Evolutionary conservation across 2,329 filamentous ascomycete genomes (phyloP).

Genomic region (Epichloe coenophiala): DNA sequence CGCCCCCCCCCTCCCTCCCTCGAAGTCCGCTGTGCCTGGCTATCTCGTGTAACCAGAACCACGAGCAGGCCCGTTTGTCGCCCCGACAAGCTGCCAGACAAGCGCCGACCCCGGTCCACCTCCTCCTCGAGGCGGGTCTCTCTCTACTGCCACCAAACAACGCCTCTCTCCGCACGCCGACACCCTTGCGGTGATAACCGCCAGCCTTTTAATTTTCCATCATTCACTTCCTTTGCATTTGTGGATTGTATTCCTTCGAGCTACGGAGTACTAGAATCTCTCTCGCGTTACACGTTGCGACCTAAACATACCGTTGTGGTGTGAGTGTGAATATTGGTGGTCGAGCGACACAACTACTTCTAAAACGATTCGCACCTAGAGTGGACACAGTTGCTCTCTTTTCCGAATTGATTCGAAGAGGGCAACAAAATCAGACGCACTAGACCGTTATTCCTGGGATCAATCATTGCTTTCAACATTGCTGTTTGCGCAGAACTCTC

Average conservation of each 20-base stretch:
- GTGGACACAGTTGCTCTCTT: background rate
- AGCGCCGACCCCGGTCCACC: conserved; percentile 6
- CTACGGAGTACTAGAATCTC: background rate
- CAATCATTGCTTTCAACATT: too few relatives aligned
- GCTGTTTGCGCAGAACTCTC: background rate
- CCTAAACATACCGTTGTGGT: conserved; percentile 17
- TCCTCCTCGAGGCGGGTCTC: conserved; percentile 3
- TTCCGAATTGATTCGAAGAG: background rate
- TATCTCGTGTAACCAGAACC: conserved; percentile 2
- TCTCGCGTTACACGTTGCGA: conserved; percentile 10
- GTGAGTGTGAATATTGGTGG: background rate
- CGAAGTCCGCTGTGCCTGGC: background rate
- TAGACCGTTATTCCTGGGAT: too few relatives aligned
- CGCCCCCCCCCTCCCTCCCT: background rate
- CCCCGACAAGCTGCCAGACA: conserved; percentile 2
- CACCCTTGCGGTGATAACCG: conserved; percentile 1
- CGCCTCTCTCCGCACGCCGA: conserved; percentile 2
- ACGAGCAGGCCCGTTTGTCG: conserved; percentile 1
- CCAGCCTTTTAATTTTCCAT: conserved; percentile 2
- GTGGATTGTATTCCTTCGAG: background rate
- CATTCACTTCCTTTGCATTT: conserved; percentile 9
- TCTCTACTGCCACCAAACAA: background rate
- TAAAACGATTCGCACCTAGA: background rate
- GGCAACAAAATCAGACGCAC: background rate
- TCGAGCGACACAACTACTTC: background rate